These are phyloP conservation scores for Fereydounia khargensis DNA, from an alignment of 1,284 basidiomycete species.

Conservation along the genomic window DNA sequence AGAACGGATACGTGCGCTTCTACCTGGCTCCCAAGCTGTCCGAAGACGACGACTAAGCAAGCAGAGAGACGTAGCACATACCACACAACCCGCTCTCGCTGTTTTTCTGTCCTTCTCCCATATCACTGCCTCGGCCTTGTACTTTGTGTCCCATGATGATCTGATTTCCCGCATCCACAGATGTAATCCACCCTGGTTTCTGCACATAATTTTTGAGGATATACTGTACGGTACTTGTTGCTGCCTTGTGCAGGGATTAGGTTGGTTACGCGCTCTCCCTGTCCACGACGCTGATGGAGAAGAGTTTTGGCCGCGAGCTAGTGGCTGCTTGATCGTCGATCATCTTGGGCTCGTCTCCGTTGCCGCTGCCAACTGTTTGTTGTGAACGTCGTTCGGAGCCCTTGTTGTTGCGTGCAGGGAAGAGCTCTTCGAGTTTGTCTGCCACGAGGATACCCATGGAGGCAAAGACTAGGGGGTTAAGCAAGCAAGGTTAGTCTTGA, in stretches of 20 bases:
- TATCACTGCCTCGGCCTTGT: too few relatives aligned
- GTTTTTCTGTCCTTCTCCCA: too few relatives aligned
- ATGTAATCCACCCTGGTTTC: neutral
- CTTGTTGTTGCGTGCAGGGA: slow-evolving; percentile 19
- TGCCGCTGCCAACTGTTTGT: neutral
- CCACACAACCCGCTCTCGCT: neutral
- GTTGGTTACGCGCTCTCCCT: neutral
- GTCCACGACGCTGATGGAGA: slow-evolving; percentile 22
- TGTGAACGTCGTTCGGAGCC: neutral
- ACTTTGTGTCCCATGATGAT: neutral
- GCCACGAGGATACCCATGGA: slow-evolving; percentile 12
- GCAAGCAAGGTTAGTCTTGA: too few relatives aligned
- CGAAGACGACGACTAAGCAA: slow-evolving; percentile 43
- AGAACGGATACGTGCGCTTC: slow-evolving; percentile 64
- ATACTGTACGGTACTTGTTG: neutral
- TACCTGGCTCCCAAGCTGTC: slow-evolving; percentile 56
- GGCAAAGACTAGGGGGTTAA: slow-evolving; percentile 13
- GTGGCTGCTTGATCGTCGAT: slow-evolving; percentile 1
- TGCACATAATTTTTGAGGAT: neutral
- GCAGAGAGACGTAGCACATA: neutral
- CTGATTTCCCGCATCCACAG: neutral
- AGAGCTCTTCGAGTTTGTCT: slow-evolving; percentile 21
- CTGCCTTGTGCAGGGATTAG: neutral
- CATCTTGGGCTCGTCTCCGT: neutral
- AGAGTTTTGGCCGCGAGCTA: slow-evolving; percentile 7